Percentiles rank a stretch among this genome's conserved stretches.
Evolutionary conservation across 2,329 filamentous ascomycete genomes (phyloP).

Genomic region (Colletotrichum abscissum): DNA sequence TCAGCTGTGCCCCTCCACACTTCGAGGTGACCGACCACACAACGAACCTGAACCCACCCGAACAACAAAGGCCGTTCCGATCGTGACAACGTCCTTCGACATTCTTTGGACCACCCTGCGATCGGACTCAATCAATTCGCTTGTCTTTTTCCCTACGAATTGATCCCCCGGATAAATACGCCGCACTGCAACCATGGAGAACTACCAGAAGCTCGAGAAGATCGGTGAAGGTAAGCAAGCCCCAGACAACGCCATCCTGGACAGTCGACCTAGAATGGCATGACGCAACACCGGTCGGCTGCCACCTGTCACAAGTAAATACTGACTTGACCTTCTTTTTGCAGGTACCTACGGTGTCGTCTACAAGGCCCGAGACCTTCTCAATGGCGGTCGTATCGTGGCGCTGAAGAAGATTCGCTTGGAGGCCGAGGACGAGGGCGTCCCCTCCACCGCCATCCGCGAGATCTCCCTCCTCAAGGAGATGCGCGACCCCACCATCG

Average conservation of each 20-base stretch:
- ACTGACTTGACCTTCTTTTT: conserved; percentile 11
- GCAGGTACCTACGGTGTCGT: conserved; percentile 93
- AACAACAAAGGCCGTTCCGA: conserved; percentile 18
- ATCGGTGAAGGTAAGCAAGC: conserved; percentile 84
- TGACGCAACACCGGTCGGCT: conserved; percentile 6
- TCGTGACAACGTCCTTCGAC: conserved; percentile 6
- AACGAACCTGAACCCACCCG: conserved; percentile 16
- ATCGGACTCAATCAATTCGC: background rate
- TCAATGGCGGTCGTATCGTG: conserved; percentile 85
- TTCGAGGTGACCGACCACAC: conserved; percentile 23
- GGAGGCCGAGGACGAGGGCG: conserved; percentile 94
- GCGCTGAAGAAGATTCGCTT: conserved; percentile 96
- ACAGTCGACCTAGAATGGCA: background rate
- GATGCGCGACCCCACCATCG: conserved; percentile 92
- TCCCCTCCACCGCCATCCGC: conserved; percentile 91
- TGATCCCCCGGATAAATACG: conserved; percentile 1
- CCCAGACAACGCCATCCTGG: background rate
- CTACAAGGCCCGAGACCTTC: conserved; percentile 91
- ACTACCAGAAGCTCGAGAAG: conserved; percentile 97
- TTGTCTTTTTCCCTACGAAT: background rate
- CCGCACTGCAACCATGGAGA: conserved; percentile 74
- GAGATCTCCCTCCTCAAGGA: conserved; percentile 96
- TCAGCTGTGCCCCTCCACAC: conserved; percentile 30
- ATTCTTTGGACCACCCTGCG: background rate
- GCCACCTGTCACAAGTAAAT: background rate